A percentile compares a stretch with the other conserved stretches of the same genome.
These are phyloP conservation scores for Grigorovia humatica DNA, from an alignment of 805 yeast genomes.

Conservation along the genomic window DNA sequence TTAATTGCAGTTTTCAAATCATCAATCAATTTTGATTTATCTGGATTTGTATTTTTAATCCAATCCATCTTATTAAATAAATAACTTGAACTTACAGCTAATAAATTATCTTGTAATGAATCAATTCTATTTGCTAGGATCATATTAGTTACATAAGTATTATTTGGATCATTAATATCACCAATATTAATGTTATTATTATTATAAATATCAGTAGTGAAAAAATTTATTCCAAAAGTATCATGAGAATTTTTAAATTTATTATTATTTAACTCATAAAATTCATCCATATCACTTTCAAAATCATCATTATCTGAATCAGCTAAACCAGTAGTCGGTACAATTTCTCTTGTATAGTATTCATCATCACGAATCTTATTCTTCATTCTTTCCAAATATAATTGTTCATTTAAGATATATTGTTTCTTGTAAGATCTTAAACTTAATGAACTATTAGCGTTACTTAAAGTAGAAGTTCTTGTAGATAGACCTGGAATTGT, in stretches of 20 bases:
- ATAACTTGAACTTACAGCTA: constrained; percentile 20
- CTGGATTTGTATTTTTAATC: constrained; percentile 16
- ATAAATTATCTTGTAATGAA: constrained; percentile 8
- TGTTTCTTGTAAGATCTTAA: constrained; percentile 17
- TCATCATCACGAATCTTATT: constrained; percentile 52
- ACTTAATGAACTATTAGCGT: constrained; percentile 1
- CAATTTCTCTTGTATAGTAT: constrained; percentile 58
- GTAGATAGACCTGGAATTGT: background rate
- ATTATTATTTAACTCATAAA: constrained; percentile 14
- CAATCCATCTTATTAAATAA: constrained; percentile 23
- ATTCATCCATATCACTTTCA: constrained; percentile 4
- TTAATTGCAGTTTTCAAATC: background rate
- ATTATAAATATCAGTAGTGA: background rate
- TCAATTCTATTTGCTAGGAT: constrained; percentile 2
- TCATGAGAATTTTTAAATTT: constrained; percentile 8
- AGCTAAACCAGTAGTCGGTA: constrained; percentile 19
- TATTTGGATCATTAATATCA: background rate
- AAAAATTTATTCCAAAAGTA: background rate
- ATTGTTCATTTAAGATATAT: constrained; percentile 47
- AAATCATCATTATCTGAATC: constrained; percentile 25
- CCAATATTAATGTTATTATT: background rate
- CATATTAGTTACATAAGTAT: background rate
- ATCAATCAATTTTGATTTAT: background rate
- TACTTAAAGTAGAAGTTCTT: background rate
- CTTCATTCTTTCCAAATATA: constrained; percentile 52